Conservation (phyloP, 2,329 filamentous ascomycete genomes). For the Sordariomycetes sp. region DNA sequence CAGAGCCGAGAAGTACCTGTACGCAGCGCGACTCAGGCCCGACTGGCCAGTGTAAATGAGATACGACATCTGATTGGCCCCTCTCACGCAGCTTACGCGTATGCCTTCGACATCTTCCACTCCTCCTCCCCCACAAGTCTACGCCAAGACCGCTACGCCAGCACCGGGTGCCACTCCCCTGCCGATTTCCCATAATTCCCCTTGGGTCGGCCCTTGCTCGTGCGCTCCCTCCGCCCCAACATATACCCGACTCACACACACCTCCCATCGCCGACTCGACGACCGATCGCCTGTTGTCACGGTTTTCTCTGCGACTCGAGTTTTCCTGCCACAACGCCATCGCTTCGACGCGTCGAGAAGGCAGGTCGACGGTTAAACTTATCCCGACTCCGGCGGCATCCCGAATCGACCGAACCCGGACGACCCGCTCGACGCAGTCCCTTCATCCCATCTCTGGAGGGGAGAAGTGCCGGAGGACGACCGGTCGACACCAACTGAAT, state of each 20-base stretch:
- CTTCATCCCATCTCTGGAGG: neutral
- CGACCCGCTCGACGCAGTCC: neutral
- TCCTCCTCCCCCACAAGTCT: conserved; percentile 3
- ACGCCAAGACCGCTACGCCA: conserved; percentile 1
- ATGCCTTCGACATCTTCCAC: conserved; percentile 7
- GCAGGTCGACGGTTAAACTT: neutral
- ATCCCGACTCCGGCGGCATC: neutral
- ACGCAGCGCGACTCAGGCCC: conserved; percentile 1
- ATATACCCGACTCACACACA: conserved; percentile 4
- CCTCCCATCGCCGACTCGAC: conserved; percentile 1
- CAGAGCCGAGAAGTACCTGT: conserved; percentile 1
- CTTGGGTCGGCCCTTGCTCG: neutral
- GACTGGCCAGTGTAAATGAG: conserved; percentile 4
- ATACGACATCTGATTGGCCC: conserved; percentile 10
- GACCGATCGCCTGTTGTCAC: neutral
- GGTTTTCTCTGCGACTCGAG: neutral
- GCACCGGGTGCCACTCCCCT: conserved; percentile 1
- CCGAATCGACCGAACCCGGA: neutral
- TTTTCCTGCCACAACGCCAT: neutral
- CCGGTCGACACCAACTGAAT: conserved; percentile 4
- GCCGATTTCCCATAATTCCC: conserved; percentile 5
- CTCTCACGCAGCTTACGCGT: conserved; percentile 17
- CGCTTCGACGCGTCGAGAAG: neutral
- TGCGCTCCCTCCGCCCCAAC: conserved; percentile 5
- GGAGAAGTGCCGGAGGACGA: conserved; percentile 4